A percentile compares a stretch with the other conserved stretches of the same genome.
Conservation (phyloP, 1,284 basidiomycete genomes). For the Sporisorium exsertum region DNA sequence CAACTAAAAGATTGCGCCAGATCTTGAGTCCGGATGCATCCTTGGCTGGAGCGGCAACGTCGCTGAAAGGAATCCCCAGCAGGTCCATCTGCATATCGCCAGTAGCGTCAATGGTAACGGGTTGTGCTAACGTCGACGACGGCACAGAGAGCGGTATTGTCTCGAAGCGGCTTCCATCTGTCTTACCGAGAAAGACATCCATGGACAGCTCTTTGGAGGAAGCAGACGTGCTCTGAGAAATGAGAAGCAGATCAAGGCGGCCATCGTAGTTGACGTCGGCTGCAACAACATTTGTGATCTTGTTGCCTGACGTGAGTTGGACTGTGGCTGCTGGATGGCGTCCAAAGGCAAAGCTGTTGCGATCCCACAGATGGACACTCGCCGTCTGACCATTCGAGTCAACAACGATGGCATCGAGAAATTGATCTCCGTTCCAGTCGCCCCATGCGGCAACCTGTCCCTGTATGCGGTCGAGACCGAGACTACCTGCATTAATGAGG, state of each 20-base stretch:
- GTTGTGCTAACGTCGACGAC: constrained; percentile 79
- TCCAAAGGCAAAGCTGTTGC: constrained; percentile 75
- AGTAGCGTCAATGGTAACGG: constrained; percentile 85
- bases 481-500: constrained; percentile 81
- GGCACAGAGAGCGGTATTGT: constrained; percentile 72
- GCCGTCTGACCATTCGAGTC: constrained; percentile 80
- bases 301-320: constrained; percentile 45
- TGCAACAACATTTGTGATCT: constrained; percentile 80
- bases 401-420: constrained; percentile 84
- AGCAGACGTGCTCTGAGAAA: constrained; percentile 71
- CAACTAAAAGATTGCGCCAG: constrained; percentile 53
- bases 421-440: constrained; percentile 87
- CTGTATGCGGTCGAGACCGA: constrained; percentile 78
- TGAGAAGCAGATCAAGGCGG: constrained; percentile 86
- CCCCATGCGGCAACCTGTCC: constrained; percentile 87
- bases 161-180: constrained; percentile 38
- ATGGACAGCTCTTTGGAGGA: constrained; percentile 30
- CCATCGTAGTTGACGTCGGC: constrained; percentile 94
- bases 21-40: constrained; percentile 46
- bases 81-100: constrained; percentile 90
- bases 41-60: constrained; percentile 11
- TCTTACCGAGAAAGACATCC: constrained; percentile 48
- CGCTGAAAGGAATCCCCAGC: constrained; percentile 76
- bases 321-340: constrained; percentile 71
- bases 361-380: constrained; percentile 84